phyloP scores from a whole-genome alignment of 2,329 filamentous ascomycete species.

The Zymoseptoria pseudotritici region DNA sequence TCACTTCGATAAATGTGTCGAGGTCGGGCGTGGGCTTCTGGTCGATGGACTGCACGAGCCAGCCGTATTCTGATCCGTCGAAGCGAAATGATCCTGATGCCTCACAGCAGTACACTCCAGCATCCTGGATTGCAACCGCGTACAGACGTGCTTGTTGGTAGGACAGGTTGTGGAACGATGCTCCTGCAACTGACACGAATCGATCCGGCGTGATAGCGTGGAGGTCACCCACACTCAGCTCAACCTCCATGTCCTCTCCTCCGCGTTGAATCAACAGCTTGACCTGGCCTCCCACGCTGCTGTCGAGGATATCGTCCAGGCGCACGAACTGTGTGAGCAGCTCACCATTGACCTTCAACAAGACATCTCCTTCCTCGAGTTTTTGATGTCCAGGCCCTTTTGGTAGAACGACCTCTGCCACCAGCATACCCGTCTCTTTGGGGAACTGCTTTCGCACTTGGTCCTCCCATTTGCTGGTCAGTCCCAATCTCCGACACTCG shows the following conservation, averaged over 20 bases:
- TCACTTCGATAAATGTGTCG: slow-evolving; percentile 80
- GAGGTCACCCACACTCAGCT: slow-evolving; percentile 78
- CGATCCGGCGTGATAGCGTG: slow-evolving; percentile 93
- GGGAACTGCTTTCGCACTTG: slow-evolving; percentile 77
- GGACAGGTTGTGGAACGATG: slow-evolving; percentile 89
- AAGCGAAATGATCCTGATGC: slow-evolving; percentile 91
- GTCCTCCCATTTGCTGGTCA: slow-evolving; percentile 80
- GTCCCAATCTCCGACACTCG: slow-evolving; percentile 81
- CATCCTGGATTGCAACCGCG: slow-evolving; percentile 70
- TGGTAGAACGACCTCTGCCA: slow-evolving; percentile 89
- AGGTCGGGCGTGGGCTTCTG: slow-evolving; percentile 86
- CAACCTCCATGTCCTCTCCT: slow-evolving; percentile 76
- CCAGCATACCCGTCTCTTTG: slow-evolving; percentile 91
- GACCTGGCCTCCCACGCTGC: slow-evolving; percentile 71
- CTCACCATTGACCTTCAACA: slow-evolving; percentile 88
- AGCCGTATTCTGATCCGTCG: slow-evolving; percentile 82
- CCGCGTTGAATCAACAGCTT: slow-evolving; percentile 79
- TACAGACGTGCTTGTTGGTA: slow-evolving; percentile 97
- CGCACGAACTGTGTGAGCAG: slow-evolving; percentile 88
- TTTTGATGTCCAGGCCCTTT: slow-evolving; percentile 80
- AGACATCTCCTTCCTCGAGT: slow-evolving; percentile 87
- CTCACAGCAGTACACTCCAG: slow-evolving; percentile 88
- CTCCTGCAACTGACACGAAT: slow-evolving; percentile 89
- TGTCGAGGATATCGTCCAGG: slow-evolving; percentile 85
- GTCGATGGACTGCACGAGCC: slow-evolving; percentile 88